Evolutionary conservation across 2,329 filamentous ascomycete species (phyloP).

Genomic region (Colletotrichum sansevieriae): DNA sequence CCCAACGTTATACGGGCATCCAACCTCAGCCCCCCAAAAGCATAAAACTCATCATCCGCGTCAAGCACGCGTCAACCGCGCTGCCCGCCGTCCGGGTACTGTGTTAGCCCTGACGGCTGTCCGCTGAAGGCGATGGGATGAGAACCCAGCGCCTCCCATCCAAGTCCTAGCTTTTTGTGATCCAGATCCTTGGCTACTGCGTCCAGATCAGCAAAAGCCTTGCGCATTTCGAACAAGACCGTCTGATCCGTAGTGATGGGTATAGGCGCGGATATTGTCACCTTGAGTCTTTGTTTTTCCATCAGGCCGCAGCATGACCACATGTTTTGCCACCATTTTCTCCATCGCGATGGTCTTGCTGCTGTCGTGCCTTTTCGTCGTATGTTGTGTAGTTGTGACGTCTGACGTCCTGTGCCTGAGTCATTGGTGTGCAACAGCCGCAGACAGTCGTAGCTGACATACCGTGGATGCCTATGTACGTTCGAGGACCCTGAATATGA

Average conservation of each 20-base stretch:
- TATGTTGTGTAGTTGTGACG: no score
- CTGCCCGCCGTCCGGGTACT: slow-evolving; percentile 1
- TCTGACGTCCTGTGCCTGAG: no score
- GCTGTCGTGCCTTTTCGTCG: no score
- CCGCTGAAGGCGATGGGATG: neutral
- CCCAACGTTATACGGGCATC: neutral
- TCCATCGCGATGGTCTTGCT: neutral
- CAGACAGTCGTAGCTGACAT: no score
- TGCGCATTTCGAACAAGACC: neutral
- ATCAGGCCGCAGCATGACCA: neutral
- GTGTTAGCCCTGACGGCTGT: neutral
- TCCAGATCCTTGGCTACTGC: neutral
- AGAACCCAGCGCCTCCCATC: neutral
- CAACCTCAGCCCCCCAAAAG: neutral
- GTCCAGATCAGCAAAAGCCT: neutral
- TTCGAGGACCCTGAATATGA: no score
- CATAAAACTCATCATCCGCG: neutral
- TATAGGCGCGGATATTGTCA: neutral
- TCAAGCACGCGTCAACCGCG: slow-evolving; percentile 6
- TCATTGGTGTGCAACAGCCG: no score
- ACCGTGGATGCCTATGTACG: no score
- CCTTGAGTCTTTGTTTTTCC: neutral
- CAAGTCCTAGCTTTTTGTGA: neutral
- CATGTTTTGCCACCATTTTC: neutral
- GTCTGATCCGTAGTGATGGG: neutral